These are phyloP conservation scores for Wickerhamiella galacta DNA, from an alignment of 805 yeast genomes.

Conservation along the genomic window DNA sequence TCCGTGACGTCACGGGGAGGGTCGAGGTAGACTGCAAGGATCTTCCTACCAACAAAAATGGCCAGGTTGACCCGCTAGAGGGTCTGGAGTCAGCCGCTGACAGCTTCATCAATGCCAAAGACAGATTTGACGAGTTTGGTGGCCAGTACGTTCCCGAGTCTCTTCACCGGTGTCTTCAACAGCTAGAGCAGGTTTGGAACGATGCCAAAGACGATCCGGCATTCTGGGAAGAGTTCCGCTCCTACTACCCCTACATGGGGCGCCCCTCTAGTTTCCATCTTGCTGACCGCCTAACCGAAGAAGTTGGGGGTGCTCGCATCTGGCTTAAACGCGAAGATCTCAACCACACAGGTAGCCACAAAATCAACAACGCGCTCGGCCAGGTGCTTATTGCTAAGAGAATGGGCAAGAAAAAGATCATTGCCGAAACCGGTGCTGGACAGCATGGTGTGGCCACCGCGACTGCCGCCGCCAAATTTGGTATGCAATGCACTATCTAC, in stretches of 20 bases:
- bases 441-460: slow-evolving; percentile 38
- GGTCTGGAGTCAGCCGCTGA: slow-evolving; percentile 18
- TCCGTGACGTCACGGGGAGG: slow-evolving; percentile 49
- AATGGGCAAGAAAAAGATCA: slow-evolving; percentile 29
- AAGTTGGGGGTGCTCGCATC: slow-evolving; percentile 88
- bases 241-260: slow-evolving; percentile 82
- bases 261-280: slow-evolving; percentile 86
- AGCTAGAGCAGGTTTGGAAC: slow-evolving; percentile 77
- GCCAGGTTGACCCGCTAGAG: slow-evolving; percentile 6
- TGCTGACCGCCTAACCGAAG: slow-evolving; percentile 78
- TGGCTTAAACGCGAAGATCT: slow-evolving; percentile 95
- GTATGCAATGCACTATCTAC: slow-evolving; percentile 80
- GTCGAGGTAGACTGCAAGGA: slow-evolving; percentile 14
- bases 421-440: slow-evolving; percentile 36
- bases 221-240: slow-evolving; percentile 85
- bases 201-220: slow-evolving; percentile 72
- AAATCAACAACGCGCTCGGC: slow-evolving; percentile 32
- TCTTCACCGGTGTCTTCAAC: slow-evolving; percentile 74
- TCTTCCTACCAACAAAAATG: slow-evolving; percentile 6
- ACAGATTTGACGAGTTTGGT: slow-evolving; percentile 87
- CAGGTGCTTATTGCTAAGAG: slow-evolving; percentile 29
- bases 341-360: slow-evolving; percentile 33
- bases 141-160: slow-evolving; percentile 99
- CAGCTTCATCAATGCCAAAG: slow-evolving; percentile 19
- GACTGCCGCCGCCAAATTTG: slow-evolving; percentile 42